Evolutionary conservation across 1,139 yeast genomes (phyloP).

Genomic region (Petasospora rhodanensis): DNA sequence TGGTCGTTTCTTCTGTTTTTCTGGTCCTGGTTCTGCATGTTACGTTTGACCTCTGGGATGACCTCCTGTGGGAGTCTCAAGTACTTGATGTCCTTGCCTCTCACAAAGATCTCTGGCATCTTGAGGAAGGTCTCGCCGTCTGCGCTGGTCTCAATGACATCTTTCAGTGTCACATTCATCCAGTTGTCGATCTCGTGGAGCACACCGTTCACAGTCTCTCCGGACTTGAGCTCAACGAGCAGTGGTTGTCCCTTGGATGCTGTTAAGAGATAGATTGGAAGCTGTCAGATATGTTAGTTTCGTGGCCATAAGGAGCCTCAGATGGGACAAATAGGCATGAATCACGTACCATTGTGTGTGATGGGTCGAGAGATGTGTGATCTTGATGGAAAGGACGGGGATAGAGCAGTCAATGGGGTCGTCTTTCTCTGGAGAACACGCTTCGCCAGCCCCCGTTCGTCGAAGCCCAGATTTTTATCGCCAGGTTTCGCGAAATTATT

Average conservation of each 20-base stretch:
- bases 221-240: constrained; percentile 86
- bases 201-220: constrained; percentile 85
- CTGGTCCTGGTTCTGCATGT: constrained; percentile 50
- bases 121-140: constrained; percentile 65
- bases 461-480: no score
- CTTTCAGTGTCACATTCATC: constrained; percentile 87
- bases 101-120: constrained; percentile 73
- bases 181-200: constrained; percentile 86
- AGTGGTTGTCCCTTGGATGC: constrained; percentile 89
- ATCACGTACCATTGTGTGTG: no score
- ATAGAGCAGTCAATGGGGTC: no score
- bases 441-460: no score
- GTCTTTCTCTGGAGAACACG: no score
- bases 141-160: constrained; percentile 71
- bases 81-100: constrained; percentile 78
- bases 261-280: constrained; percentile 85
- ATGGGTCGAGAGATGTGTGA: no score
- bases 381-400: no score
- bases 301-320: constrained; percentile 3
- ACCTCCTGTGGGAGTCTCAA: constrained; percentile 63
- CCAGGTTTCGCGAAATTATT: no score
- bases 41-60: constrained; percentile 79
- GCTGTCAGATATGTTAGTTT: constrained; percentile 43
- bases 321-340: no score
- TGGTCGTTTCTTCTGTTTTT: constrained; percentile 33